A percentile compares a stretch with the other conserved stretches of the same genome.
Conservation (phyloP, 768 basidiomycete genomes). For the Mycena alexandri region DNA sequence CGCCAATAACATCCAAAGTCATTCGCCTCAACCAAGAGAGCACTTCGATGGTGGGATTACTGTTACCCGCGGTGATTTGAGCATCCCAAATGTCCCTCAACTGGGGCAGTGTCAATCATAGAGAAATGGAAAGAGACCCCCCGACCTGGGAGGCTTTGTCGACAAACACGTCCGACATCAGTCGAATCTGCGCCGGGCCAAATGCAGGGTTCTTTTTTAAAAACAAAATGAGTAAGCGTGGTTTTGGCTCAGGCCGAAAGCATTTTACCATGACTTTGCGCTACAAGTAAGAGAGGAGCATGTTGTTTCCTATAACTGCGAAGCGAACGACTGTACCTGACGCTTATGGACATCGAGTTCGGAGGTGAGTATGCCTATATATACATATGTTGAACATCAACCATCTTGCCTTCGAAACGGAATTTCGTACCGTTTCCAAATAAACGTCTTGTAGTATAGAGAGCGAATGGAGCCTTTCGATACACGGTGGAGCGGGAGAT, state of each 20-base stretch:
- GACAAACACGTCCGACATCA: slow-evolving; percentile 51
- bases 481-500: slow-evolving; percentile 56
- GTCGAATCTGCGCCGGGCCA: slow-evolving; percentile 56
- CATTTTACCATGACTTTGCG: slow-evolving; percentile 16
- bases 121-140: not conserved
- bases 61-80: slow-evolving; percentile 36
- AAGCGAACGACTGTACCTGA: slow-evolving; percentile 44
- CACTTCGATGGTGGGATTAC: slow-evolving; percentile 45
- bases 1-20: slow-evolving; percentile 58
- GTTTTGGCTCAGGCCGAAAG: not conserved
- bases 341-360: slow-evolving; percentile 55
- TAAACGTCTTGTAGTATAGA: not conserved
- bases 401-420: not conserved
- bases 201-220: slow-evolving; percentile 59
- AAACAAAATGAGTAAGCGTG: too few species aligned
- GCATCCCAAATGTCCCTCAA: slow-evolving; percentile 51
- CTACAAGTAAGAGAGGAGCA: not conserved
- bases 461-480: slow-evolving; percentile 46
- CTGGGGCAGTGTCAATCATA: slow-evolving; percentile 29
- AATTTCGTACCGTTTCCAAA: not conserved
- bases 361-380: slow-evolving; percentile 50
- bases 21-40: slow-evolving; percentile 49
- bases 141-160: slow-evolving; percentile 50
- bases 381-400: not conserved
- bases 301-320: too few species aligned